phyloP scores from a whole-genome alignment of 345 rosid genomes.

The Combretum micranthum region DNA sequence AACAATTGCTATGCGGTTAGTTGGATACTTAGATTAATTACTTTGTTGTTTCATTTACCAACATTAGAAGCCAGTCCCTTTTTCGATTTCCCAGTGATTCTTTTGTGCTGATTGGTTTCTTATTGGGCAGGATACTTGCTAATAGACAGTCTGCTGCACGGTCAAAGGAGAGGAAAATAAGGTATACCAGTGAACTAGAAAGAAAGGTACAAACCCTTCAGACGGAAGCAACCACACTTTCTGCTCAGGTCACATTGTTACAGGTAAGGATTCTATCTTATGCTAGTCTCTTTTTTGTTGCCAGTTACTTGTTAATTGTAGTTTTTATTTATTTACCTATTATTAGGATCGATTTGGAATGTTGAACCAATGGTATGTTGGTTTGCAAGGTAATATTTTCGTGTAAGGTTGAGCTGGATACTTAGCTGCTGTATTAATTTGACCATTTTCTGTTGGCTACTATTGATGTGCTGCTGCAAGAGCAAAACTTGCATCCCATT shows the following conservation, averaged over 20 bases:
- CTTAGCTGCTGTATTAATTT: too few species aligned
- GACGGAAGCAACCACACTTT: conserved; percentile 89
- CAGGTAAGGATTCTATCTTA: conserved; percentile 40
- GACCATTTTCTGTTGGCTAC: too few species aligned
- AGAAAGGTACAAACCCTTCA: conserved; percentile 98
- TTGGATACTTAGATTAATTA: too few species aligned
- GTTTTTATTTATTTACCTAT: not conserved
- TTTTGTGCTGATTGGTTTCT: not conserved
- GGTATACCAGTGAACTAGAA: conserved; percentile 83
- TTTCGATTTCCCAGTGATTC: too few species aligned
- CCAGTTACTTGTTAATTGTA: not conserved
- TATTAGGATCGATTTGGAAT: not conserved
- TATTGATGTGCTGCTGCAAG: too few species aligned
- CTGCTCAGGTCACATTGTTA: conserved; percentile 91
- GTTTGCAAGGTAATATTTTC: too few species aligned
- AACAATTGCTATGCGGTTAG: too few species aligned
- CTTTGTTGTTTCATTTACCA: too few species aligned
- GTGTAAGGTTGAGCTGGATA: too few species aligned
- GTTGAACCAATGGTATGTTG: too few species aligned
- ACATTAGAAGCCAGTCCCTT: too few species aligned
- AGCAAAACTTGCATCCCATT: too few species aligned
- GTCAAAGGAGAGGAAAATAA: conserved; percentile 86
- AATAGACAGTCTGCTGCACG: conserved; percentile 94
- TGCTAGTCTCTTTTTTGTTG: not conserved
- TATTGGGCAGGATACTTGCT: conserved; percentile 62